phyloP scores from a whole-genome alignment of 352 stramenopile species.

The Globisporangium sylvaticum region DNA sequence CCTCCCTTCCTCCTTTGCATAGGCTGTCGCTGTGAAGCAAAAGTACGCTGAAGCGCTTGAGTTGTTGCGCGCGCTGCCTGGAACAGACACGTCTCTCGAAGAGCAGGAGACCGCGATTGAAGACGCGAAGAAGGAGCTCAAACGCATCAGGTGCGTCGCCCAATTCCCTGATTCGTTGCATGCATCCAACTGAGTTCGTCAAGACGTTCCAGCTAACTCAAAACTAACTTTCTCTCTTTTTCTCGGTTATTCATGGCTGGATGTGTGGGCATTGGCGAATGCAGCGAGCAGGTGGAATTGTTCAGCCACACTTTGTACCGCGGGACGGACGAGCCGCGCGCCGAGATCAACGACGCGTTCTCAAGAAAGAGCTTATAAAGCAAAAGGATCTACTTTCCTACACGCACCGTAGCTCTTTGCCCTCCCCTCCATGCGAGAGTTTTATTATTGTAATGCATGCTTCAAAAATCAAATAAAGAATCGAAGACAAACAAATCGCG shows the following conservation, averaged over 20 bases:
- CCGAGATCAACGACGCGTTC: slow-evolving; percentile 81
- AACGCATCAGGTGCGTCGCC: slow-evolving; percentile 62
- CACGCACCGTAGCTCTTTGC: neutral
- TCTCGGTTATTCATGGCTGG: neutral
- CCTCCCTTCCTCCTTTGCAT: neutral
- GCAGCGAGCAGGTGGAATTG: slow-evolving; percentile 74
- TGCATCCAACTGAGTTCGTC: neutral
- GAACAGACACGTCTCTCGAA: slow-evolving; percentile 72
- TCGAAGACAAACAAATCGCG: neutral
- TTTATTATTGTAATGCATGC: neutral
- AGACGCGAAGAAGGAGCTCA: slow-evolving; percentile 63
- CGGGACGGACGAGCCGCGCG: slow-evolving; percentile 78
- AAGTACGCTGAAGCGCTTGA: slow-evolving; percentile 72
- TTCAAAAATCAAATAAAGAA: neutral
- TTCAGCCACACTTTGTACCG: slow-evolving; percentile 86
- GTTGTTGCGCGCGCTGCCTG: slow-evolving; percentile 61
- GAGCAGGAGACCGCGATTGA: slow-evolving; percentile 73
- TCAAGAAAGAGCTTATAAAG: slow-evolving; percentile 72
- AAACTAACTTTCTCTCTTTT: neutral
- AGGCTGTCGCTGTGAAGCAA: slow-evolving; percentile 73
- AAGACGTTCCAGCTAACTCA: too few relatives aligned
- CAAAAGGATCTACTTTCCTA: neutral
- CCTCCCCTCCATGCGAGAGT: neutral
- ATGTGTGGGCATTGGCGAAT: neutral
- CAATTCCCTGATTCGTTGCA: neutral